Percentiles rank a stretch among this genome's conserved stretches.
These are phyloP conservation scores for Crithidia mellificae DNA, from an alignment of 208 protist species.

Conservation along the genomic window DNA sequence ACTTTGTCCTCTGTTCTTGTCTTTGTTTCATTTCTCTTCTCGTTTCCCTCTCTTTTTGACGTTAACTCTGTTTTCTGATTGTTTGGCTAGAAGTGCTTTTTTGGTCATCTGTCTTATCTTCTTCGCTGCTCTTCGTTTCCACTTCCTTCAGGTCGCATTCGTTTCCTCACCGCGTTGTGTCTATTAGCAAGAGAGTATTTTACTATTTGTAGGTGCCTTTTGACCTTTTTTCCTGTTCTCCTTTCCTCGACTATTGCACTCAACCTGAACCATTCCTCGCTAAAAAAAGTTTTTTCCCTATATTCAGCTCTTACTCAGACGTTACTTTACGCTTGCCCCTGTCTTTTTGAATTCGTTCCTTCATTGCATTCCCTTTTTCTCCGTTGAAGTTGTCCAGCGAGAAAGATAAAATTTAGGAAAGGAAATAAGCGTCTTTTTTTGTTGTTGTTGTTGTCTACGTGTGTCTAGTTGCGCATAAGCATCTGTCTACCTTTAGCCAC, in stretches of 20 bases:
- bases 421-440: too few relatives aligned
- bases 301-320: not conserved
- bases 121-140: not conserved
- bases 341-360: not conserved
- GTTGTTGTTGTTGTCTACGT: too few relatives aligned
- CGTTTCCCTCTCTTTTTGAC: not conserved
- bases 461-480: too few relatives aligned
- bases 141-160: not conserved
- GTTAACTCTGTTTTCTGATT: not conserved
- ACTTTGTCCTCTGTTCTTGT: not conserved
- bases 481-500: too few relatives aligned
- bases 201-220: not conserved
- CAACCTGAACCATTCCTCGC: not conserved
- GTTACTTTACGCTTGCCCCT: not conserved
- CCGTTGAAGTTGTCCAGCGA: too few relatives aligned
- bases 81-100: not conserved
- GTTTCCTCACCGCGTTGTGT: not conserved
- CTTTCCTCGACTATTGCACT: not conserved
- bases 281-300: not conserved
- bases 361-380: not conserved
- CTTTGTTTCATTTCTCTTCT: not conserved
- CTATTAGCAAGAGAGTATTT: not conserved
- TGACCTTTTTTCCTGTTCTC: too few relatives aligned
- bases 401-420: too few relatives aligned
- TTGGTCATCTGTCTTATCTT: conserved; percentile 12